phyloP scores from a whole-genome alignment of 352 stramenopile genomes.

The Peronospora belbahrii region DNA sequence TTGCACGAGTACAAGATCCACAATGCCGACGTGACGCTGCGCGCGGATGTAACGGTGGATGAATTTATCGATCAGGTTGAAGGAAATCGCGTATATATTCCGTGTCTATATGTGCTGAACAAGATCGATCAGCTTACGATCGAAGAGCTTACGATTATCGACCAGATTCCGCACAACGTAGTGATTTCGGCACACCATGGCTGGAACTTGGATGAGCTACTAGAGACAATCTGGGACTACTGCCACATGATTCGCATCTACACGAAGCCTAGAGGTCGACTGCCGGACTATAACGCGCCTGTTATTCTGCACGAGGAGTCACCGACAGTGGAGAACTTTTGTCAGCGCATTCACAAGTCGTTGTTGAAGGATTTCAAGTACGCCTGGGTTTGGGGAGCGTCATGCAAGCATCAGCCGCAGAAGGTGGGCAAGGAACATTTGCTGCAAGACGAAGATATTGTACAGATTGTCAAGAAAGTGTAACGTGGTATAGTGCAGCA shows the following conservation, averaged over 20 bases:
- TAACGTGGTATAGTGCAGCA: slow-evolving; percentile 25
- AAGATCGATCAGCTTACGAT: slow-evolving; percentile 99
- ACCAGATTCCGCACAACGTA: slow-evolving; percentile 97
- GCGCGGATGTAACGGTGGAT: slow-evolving; percentile 94
- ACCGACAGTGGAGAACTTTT: slow-evolving; percentile 95
- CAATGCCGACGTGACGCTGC: slow-evolving; percentile 94
- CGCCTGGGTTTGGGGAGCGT: slow-evolving; percentile 96
- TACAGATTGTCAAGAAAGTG: slow-evolving; percentile 97
- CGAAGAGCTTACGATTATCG: slow-evolving; percentile 97
- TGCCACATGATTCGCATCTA: slow-evolving; percentile 97
- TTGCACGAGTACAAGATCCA: slow-evolving; percentile 98
- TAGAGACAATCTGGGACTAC: slow-evolving; percentile 97
- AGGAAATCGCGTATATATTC: slow-evolving; percentile 97
- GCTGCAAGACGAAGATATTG: slow-evolving; percentile 97
- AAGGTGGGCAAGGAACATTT: slow-evolving; percentile 97
- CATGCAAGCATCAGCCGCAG: slow-evolving; percentile 97
- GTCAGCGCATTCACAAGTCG: slow-evolving; percentile 89
- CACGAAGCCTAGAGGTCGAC: slow-evolving; percentile 94
- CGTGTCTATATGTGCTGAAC: slow-evolving; percentile 98
- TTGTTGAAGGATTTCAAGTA: slow-evolving; percentile 90
- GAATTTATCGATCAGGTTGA: slow-evolving; percentile 99
- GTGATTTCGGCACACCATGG: slow-evolving; percentile 94
- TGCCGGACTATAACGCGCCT: slow-evolving; percentile 94
- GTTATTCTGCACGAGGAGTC: slow-evolving; percentile 95
- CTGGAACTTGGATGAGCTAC: slow-evolving; percentile 98